Percentiles rank a stretch among this genome's conserved stretches.
Conservation (phyloP, 106 monocot species). For the Chionographis japonica region DNA sequence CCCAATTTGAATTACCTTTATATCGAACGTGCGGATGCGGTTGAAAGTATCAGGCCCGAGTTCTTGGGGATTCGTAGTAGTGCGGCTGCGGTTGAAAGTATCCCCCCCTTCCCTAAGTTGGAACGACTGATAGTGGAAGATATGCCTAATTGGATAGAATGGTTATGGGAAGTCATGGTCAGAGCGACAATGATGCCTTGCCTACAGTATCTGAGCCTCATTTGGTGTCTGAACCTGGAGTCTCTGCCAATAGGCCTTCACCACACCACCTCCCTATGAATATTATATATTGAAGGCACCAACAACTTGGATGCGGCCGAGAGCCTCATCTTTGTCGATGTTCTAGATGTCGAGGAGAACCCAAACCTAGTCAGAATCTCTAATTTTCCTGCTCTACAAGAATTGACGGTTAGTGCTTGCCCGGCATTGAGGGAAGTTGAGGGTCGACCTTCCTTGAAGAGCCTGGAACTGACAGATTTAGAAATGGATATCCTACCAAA, state of each 20-base stretch:
- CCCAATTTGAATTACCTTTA: no score
- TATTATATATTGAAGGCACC: background rate
- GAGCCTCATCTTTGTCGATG: background rate
- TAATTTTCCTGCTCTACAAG: conserved; percentile 6
- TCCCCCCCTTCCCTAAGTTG: no score
- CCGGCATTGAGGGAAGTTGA: conserved; percentile 5
- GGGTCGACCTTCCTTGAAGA: background rate
- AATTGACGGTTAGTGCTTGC: conserved; percentile 1
- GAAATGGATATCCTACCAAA: conserved; percentile 16
- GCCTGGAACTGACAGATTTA: conserved; percentile 1
- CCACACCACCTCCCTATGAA: background rate
- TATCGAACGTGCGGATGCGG: no score
- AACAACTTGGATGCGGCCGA: background rate
- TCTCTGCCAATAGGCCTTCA: background rate
- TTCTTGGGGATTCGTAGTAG: no score
- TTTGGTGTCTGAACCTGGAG: conserved; percentile 3
- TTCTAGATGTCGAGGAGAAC: background rate
- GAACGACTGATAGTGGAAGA: no score
- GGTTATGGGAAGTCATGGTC: no score
- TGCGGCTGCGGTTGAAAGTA: no score
- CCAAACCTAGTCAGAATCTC: conserved; percentile 1
- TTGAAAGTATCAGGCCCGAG: no score
- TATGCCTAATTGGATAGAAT: no score
- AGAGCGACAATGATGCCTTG: background rate
- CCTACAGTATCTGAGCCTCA: conserved; percentile 12